Evolutionary conservation across 768 basidiomycete genomes (phyloP).

Genomic region (Mycena crocata): DNA sequence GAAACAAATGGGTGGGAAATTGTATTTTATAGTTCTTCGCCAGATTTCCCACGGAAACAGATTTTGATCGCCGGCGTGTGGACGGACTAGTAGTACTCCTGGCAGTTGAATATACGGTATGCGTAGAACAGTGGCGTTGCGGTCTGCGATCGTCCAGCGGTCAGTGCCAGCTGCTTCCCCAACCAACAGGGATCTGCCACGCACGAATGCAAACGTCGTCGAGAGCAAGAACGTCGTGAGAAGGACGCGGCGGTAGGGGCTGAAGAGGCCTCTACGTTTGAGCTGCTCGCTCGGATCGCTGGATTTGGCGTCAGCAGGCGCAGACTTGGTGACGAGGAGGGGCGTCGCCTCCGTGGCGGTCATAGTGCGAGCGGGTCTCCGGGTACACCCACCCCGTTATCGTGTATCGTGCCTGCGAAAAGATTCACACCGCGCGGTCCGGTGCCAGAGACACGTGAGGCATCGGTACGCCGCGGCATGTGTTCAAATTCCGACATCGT

Average conservation of each 20-base stretch:
- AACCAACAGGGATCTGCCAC: background rate
- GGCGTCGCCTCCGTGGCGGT: slow-evolving; percentile 14
- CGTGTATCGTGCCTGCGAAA: background rate
- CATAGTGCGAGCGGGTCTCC: background rate
- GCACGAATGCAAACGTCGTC: slow-evolving; percentile 30
- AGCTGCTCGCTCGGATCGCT: background rate
- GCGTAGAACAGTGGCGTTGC: slow-evolving; percentile 24
- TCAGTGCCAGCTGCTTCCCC: background rate
- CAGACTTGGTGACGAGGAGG: slow-evolving; percentile 4
- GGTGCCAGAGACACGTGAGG: too few relatives aligned
- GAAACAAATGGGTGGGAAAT: too few relatives aligned
- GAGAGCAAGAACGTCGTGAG: slow-evolving; percentile 31
- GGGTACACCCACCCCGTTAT: background rate
- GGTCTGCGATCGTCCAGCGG: background rate
- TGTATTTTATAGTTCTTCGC: too few relatives aligned
- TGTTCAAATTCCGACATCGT: too few relatives aligned
- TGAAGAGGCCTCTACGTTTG: slow-evolving; percentile 18
- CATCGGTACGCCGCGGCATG: too few relatives aligned
- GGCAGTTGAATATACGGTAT: slow-evolving; percentile 31
- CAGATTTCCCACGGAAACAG: too few relatives aligned
- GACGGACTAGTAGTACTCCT: slow-evolving; percentile 29
- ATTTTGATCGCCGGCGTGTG: too few relatives aligned
- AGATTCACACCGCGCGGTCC: background rate
- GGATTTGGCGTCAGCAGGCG: too few relatives aligned
- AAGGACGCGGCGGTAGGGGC: slow-evolving; percentile 28